A percentile compares a stretch with the other conserved stretches of the same genome.
Conservation (phyloP, 179 eudicot genomes). For the Silene coronaria region DNA sequence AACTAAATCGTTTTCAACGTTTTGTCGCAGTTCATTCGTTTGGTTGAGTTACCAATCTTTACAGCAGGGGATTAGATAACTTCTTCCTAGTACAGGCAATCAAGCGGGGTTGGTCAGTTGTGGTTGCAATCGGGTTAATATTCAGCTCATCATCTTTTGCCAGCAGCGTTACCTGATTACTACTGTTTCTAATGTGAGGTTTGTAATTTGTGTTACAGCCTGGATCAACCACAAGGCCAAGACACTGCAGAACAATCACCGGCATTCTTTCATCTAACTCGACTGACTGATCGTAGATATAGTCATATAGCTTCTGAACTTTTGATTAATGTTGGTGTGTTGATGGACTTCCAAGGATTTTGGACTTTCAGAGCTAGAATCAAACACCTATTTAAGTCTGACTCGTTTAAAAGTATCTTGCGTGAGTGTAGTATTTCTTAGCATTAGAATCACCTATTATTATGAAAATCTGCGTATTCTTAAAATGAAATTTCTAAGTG, state of each 20-base stretch:
- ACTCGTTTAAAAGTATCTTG: background rate
- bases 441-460: background rate
- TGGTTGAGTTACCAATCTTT: too few species aligned
- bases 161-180: too few species aligned
- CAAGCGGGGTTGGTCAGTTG: too few species aligned
- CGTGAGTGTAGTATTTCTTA: too few species aligned
- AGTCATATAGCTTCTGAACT: background rate
- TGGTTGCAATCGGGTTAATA: background rate
- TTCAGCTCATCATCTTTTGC: background rate
- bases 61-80: too few species aligned
- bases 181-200: background rate
- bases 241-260: background rate
- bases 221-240: slow-evolving; percentile 8
- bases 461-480: background rate
- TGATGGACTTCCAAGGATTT: background rate
- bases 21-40: background rate
- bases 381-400: background rate
- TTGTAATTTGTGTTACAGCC: slow-evolving; percentile 8
- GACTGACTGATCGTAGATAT: slow-evolving; percentile 1
- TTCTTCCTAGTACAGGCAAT: too few species aligned
- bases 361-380: background rate
- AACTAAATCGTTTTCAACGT: background rate
- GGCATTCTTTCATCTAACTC: slow-evolving; percentile 1
- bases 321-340: background rate
- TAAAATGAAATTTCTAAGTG: too few species aligned